Evolutionary conservation across 208 protist genomes (phyloP).

Genomic region (Phytomonas francai): DNA sequence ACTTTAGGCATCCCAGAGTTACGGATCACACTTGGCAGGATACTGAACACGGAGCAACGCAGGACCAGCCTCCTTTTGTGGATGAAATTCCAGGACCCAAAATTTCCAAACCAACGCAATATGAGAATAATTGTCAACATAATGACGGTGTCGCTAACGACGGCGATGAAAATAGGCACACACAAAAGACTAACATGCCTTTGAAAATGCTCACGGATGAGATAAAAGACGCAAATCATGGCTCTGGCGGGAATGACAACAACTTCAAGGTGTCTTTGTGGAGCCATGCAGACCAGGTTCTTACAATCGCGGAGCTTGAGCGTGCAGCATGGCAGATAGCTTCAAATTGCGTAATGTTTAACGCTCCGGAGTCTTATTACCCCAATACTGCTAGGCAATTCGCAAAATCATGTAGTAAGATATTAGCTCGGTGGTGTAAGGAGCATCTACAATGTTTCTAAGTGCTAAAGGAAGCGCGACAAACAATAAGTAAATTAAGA

Average conservation of each 20-base stretch:
- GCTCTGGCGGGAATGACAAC: not conserved
- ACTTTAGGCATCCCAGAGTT: not conserved
- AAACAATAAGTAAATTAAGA: not conserved
- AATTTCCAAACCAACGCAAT: not conserved
- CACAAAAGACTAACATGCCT: not conserved
- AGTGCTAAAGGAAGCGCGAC: not conserved
- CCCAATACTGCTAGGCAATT: conserved; percentile 56
- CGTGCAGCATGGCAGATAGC: conserved; percentile 69
- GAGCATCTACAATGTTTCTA: conserved; percentile 27
- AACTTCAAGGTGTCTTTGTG: conserved; percentile 3
- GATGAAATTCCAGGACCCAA: not conserved
- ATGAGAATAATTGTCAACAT: not conserved
- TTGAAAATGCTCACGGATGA: not conserved
- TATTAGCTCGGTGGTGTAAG: conserved; percentile 61
- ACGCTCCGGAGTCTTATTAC: conserved; percentile 72
- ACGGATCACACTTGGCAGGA: not conserved
- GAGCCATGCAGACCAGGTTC: conserved; percentile 17
- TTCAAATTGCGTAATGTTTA: conserved; percentile 80
- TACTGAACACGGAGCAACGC: not conserved
- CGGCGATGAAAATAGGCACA: not conserved
- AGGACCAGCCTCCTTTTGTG: not conserved
- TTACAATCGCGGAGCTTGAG: conserved; percentile 66
- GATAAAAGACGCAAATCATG: not conserved
- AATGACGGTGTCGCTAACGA: not conserved
- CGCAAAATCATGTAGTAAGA: conserved; percentile 33